Evolutionary conservation across 2,329 filamentous ascomycete genomes (phyloP).

Genomic region (Aureobasidium sp.): DNA sequence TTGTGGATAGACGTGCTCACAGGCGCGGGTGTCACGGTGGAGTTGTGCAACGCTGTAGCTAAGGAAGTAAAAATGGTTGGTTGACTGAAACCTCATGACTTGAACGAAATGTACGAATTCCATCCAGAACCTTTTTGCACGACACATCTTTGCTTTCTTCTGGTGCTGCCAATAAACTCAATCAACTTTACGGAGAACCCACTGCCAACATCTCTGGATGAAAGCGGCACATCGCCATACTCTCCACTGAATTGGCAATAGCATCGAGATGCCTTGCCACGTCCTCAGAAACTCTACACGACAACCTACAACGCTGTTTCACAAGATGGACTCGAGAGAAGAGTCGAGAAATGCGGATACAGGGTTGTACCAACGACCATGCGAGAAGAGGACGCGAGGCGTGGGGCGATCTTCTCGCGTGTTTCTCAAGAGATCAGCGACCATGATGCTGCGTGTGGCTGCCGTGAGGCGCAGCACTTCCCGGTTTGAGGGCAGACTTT

Average conservation of each 20-base stretch:
- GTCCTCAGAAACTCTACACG: not conserved
- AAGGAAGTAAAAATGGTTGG: conserved; percentile 40
- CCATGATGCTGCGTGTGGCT: conserved; percentile 6
- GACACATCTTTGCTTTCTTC: conserved; percentile 1
- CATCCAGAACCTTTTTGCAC: not conserved
- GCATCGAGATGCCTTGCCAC: not conserved
- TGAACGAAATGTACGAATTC: not conserved
- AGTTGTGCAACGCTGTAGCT: conserved; percentile 64
- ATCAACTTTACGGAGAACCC: not conserved
- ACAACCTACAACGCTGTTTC: not conserved
- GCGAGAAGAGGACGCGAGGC: not conserved
- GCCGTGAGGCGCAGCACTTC: conserved; percentile 6
- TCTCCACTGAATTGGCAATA: not conserved
- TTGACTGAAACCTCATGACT: not conserved
- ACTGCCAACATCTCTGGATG: not conserved
- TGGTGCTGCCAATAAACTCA: not conserved
- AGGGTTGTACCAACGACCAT: conserved; percentile 3
- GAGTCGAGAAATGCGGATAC: not conserved
- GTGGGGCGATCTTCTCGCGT: conserved; percentile 6
- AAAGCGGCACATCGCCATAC: not conserved
- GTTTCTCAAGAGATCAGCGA: not conserved
- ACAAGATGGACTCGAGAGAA: not conserved
- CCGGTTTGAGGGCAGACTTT: not conserved
- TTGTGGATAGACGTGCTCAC: conserved; percentile 94
- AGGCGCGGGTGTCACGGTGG: conserved; percentile 76